A percentile compares a stretch with the other conserved stretches of the same genome.
These are phyloP conservation scores for Mimosa bimucronata DNA, from an alignment of 306 rosid genomes.

Conservation along the genomic window DNA sequence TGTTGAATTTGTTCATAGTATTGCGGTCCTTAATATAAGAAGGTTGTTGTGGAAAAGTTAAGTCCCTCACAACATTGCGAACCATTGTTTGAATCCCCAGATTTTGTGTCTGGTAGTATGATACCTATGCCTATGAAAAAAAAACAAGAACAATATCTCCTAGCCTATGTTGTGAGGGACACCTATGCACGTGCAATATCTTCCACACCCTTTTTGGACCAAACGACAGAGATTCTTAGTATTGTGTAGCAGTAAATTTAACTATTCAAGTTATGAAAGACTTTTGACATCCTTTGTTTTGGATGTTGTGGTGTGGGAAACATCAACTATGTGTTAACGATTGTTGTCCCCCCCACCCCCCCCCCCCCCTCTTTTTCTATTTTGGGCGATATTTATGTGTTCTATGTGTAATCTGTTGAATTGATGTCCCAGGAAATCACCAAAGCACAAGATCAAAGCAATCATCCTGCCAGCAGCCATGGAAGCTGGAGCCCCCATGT, in stretches of 20 bases:
- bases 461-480: conserved; percentile 65
- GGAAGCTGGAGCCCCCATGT: conserved; percentile 91
- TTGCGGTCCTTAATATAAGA: background rate
- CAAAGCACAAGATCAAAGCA: conserved; percentile 48
- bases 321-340: background rate
- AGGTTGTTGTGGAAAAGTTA: too few relatives aligned
- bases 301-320: conserved; percentile 24
- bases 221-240: conserved; percentile 2
- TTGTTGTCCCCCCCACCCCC: too few relatives aligned
- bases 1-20: background rate
- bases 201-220: background rate
- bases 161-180: too few relatives aligned
- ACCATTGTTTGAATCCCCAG: too few relatives aligned
- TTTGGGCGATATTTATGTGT: background rate
- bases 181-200: background rate
- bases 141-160: too few relatives aligned
- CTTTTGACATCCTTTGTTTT: background rate
- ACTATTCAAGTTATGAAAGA: background rate
- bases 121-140: too few relatives aligned
- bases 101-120: too few relatives aligned
- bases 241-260: background rate
- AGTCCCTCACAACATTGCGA: too few relatives aligned
- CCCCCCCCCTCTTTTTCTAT: background rate
- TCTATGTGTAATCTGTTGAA: conserved; percentile 19
- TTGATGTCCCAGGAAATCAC: conserved; percentile 48